Evolutionary conservation across 2,329 filamentous ascomycete species (phyloP).

Genomic region (Cladorrhinum sp.): DNA sequence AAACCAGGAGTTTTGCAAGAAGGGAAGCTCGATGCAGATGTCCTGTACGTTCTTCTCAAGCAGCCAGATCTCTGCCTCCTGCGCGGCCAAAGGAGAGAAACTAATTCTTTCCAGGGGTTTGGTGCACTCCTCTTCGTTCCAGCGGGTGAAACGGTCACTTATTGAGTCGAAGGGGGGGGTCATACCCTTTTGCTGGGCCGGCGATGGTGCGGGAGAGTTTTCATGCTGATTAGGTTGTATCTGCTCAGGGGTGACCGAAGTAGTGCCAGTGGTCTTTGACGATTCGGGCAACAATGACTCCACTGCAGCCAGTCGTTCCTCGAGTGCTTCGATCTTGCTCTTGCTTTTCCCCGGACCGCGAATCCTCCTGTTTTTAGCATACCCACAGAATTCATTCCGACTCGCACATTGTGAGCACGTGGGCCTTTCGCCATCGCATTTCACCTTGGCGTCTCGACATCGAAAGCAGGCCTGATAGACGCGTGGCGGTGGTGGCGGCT

Average conservation of each 20-base stretch:
- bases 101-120: not conserved
- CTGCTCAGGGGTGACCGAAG: no score
- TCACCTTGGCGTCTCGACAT: slow-evolving; percentile 10
- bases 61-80: not conserved
- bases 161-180: not conserved
- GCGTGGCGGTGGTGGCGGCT: not conserved
- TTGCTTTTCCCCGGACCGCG: slow-evolving; percentile 18
- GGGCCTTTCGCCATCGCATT: slow-evolving; percentile 14
- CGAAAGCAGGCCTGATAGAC: slow-evolving; percentile 12
- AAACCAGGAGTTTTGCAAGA: not conserved
- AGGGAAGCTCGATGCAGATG: slow-evolving; percentile 1
- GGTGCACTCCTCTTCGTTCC: not conserved
- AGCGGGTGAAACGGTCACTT: not conserved
- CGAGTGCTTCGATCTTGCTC: slow-evolving; percentile 10
- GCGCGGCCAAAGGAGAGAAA: not conserved
- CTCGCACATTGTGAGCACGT: slow-evolving; percentile 11
- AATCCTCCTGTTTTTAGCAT: slow-evolving; percentile 2
- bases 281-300: slow-evolving; percentile 3
- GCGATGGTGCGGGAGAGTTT: no score
- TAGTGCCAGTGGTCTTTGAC: no score
- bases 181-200: not conserved
- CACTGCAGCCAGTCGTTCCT: slow-evolving; percentile 12
- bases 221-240: no score
- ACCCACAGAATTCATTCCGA: slow-evolving; percentile 5
- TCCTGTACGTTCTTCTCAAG: not conserved